These are phyloP conservation scores for Mycena leptocephala DNA, from an alignment of 768 basidiomycete species.

Conservation along the genomic window DNA sequence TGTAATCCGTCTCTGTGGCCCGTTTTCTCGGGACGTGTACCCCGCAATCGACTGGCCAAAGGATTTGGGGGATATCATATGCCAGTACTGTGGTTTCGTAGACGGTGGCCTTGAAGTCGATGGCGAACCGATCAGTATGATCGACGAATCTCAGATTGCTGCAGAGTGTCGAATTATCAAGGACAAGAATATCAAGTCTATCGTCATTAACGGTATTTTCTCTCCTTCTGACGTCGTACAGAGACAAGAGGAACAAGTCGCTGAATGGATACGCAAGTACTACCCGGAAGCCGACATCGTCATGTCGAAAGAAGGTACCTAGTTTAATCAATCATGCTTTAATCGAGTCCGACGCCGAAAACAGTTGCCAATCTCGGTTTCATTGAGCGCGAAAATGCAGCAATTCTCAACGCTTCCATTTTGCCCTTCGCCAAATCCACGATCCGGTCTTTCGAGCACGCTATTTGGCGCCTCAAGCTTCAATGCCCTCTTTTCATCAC, in stretches of 20 bases:
- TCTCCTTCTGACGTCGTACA: constrained; percentile 62
- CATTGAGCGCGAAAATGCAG: constrained; percentile 73
- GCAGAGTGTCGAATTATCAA: constrained; percentile 58
- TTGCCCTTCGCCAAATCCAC: constrained; percentile 68
- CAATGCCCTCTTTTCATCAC: constrained; percentile 64
- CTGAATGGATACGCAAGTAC: constrained; percentile 55
- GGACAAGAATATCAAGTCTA: constrained; percentile 41
- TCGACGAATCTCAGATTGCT: constrained; percentile 57
- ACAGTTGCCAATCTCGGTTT: constrained; percentile 67
- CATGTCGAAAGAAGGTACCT: constrained; percentile 57
- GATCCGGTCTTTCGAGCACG: constrained; percentile 63
- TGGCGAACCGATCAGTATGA: constrained; percentile 58
- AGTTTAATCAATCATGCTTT: no score
- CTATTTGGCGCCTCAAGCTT: constrained; percentile 59
- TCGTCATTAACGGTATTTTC: constrained; percentile 66
- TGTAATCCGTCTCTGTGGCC: constrained; percentile 71
- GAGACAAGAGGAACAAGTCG: constrained; percentile 65
- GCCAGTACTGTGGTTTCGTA: constrained; percentile 52
- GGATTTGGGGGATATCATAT: constrained; percentile 57
- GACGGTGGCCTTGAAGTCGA: constrained; percentile 58
- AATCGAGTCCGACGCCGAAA: not conserved
- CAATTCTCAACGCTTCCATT: constrained; percentile 74
- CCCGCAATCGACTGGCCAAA: constrained; percentile 70
- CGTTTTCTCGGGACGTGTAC: constrained; percentile 66
- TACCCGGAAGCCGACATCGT: constrained; percentile 60